These are phyloP conservation scores for Vaccinium macrocarpon DNA, from an alignment of 148 eudicot genomes.

Conservation along the genomic window DNA sequence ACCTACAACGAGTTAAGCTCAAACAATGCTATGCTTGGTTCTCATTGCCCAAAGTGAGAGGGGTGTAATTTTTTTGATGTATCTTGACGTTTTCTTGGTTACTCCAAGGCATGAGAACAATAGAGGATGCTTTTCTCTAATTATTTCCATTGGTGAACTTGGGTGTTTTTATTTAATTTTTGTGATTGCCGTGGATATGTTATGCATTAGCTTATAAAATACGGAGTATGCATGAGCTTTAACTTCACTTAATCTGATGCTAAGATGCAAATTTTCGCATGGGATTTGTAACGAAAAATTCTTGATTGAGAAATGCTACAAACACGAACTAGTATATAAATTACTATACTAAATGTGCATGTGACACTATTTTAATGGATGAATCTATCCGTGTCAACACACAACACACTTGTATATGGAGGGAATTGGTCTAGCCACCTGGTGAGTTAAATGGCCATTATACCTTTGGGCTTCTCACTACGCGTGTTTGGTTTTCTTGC, in stretches of 20 bases:
- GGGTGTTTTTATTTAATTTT: not conserved
- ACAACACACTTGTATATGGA: no score
- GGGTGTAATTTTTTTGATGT: not conserved
- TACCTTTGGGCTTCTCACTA: no score
- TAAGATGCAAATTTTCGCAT: not conserved
- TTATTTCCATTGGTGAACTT: not conserved
- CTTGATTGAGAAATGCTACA: not conserved
- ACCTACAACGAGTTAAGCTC: not conserved
- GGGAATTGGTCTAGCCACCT: no score
- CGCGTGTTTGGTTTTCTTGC: no score
- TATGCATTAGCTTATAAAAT: not conserved
- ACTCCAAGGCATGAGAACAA: not conserved
- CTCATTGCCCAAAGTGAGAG: not conserved
- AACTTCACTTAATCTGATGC: not conserved
- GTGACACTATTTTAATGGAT: no score
- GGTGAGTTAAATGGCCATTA: no score
- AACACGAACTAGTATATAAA: no score
- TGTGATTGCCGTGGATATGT: not conserved
- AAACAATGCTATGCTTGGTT: not conserved
- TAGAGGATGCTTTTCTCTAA: not conserved
- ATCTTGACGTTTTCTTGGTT: not conserved
- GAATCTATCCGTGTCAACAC: no score
- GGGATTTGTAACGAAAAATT: not conserved
- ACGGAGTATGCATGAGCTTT: not conserved
- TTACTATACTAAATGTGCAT: no score